Evolutionary conservation across 768 basidiomycete species (phyloP).

Genomic region (Mycena crocata): DNA sequence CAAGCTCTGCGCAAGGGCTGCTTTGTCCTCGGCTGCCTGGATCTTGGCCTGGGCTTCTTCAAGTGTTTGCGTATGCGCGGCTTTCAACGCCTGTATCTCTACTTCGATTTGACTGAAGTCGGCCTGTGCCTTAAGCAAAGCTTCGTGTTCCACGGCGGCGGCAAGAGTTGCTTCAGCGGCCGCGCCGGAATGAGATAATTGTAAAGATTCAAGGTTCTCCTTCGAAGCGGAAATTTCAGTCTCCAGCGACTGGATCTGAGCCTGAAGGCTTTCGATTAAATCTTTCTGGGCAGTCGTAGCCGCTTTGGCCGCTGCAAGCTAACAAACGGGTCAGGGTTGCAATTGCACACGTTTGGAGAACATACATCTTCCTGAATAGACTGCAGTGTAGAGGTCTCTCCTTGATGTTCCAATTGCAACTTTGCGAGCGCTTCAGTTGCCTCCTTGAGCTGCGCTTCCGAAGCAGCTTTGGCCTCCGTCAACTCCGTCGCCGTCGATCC

Average conservation of each 20-base stretch:
- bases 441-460: constrained; percentile 61
- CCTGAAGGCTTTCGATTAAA: constrained; percentile 59
- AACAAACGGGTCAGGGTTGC: constrained; percentile 9
- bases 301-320: constrained; percentile 67
- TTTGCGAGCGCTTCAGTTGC: constrained; percentile 54
- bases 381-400: constrained; percentile 50
- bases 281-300: constrained; percentile 55
- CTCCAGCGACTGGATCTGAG: constrained; percentile 64
- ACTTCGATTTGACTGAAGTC: constrained; percentile 67
- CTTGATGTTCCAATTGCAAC: constrained; percentile 46
- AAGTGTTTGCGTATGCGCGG: constrained; percentile 60
- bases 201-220: constrained; percentile 63
- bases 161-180: constrained; percentile 58
- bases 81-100: constrained; percentile 64
- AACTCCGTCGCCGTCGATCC: constrained; percentile 55
- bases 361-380: constrained; percentile 65
- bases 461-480: constrained; percentile 58
- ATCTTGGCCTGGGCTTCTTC: constrained; percentile 60
- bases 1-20: constrained; percentile 55
- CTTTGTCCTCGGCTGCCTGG: constrained; percentile 59
- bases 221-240: constrained; percentile 61
- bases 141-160: constrained; percentile 71
- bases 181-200: constrained; percentile 57
- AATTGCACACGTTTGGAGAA: constrained; percentile 9
- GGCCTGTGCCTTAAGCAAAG: constrained; percentile 70